Percentiles rank a stretch among this genome's conserved stretches.
These are phyloP conservation scores for Platanthera guangdongensis DNA, from an alignment of 106 monocot species.

Conservation along the genomic window DNA sequence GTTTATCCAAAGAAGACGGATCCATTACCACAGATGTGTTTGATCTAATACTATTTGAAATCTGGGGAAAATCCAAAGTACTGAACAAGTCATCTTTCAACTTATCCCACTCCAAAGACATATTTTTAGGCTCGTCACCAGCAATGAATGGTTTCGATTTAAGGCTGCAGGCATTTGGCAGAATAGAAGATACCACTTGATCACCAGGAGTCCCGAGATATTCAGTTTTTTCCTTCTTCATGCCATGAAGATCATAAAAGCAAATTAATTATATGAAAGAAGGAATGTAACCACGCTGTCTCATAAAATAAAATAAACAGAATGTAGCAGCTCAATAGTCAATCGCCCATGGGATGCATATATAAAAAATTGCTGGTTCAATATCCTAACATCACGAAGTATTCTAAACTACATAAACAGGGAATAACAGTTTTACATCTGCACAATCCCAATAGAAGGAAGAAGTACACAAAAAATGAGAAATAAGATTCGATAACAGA, in stretches of 20 bases:
- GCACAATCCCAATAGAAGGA: neutral
- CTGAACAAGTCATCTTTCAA: slow-evolving; percentile 22
- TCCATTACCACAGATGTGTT: slow-evolving; percentile 6
- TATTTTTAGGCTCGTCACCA: slow-evolving; percentile 11
- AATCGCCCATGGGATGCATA: neutral
- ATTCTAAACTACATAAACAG: neutral
- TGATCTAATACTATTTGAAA: slow-evolving; percentile 10
- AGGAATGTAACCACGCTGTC: neutral
- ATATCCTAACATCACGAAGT: neutral
- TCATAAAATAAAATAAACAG: neutral
- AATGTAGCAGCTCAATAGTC: neutral
- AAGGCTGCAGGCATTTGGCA: neutral
- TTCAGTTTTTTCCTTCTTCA: slow-evolving; percentile 16
- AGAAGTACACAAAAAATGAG: neutral
- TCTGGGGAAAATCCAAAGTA: slow-evolving; percentile 16
- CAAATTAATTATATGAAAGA: slow-evolving; percentile 3
- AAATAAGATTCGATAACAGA: neutral
- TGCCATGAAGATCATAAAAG: slow-evolving; percentile 10
- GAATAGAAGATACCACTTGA: slow-evolving; percentile 8
- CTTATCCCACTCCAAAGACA: slow-evolving; percentile 40
- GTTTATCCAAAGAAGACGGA: slow-evolving; percentile 10
- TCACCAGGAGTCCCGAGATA: slow-evolving; percentile 7
- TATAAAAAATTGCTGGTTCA: neutral
- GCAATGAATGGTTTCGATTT: slow-evolving; percentile 1
- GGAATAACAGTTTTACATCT: neutral